These are phyloP conservation scores for Globisporangium perplexum DNA, from an alignment of 352 stramenopile species.

Conservation along the genomic window DNA sequence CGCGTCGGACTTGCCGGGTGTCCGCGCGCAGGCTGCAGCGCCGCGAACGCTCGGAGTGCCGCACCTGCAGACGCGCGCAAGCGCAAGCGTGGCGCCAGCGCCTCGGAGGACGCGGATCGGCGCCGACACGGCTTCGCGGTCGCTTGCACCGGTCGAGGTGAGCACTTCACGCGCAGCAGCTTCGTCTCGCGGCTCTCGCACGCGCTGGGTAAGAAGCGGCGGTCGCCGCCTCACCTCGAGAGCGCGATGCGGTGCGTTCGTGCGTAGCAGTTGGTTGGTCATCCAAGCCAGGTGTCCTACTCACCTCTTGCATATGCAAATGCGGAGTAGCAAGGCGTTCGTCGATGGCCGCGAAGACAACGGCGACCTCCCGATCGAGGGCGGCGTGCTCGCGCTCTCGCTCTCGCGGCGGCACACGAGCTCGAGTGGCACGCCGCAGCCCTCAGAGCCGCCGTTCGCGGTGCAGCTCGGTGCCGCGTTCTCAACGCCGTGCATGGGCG, in stretches of 20 bases:
- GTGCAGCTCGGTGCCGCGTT: conserved; percentile 55
- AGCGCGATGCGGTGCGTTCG: conserved; percentile 14
- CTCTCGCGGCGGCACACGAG: neutral
- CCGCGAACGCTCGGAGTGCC: conserved; percentile 19
- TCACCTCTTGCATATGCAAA: neutral
- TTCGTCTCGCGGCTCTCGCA: conserved; percentile 29
- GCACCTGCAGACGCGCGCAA: neutral
- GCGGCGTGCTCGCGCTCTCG: conserved; percentile 40
- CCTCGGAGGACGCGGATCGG: neutral
- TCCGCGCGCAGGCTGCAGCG: conserved; percentile 54
- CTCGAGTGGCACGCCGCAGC: too few species aligned
- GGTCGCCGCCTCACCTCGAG: conserved; percentile 15
- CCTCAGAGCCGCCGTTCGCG: neutral
- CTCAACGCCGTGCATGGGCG: conserved; percentile 62
- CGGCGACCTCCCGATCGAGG: conserved; percentile 36
- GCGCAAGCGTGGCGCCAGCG: neutral
- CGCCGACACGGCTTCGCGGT: conserved; percentile 36
- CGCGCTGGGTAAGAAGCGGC: conserved; percentile 17
- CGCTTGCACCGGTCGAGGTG: conserved; percentile 54
- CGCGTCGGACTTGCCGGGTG: conserved; percentile 61
- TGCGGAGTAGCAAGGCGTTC: conserved; percentile 21
- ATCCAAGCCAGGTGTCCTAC: too few species aligned
- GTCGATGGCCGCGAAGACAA: conserved; percentile 23
- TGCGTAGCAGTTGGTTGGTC: neutral
- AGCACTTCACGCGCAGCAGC: conserved; percentile 56